Evolutionary conservation across 163 green algal species (phyloP), one percentile per base, ranked within the genome.

Genomic region (Scenedesmus sp.): DNA sequence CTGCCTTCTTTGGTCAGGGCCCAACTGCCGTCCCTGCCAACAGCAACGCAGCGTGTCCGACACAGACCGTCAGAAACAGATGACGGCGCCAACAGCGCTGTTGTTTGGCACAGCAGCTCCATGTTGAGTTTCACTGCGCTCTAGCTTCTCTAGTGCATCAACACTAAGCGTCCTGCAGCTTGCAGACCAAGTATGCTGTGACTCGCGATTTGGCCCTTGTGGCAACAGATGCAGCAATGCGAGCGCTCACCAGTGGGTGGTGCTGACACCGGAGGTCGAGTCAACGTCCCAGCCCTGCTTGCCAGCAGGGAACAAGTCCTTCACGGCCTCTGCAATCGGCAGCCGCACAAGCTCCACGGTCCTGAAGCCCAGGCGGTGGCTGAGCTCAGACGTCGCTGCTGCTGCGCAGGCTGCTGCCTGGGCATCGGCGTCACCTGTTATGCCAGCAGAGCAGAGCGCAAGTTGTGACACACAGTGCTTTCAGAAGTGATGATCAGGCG

Each of bases 311-410:
- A 81, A 79, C 1, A 65, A 4, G 0, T 85, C 92, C 42, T 73
- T 42, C 3, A 92, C 76, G 0, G 87, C 76, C 24, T 86, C 24
- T 10, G 49, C 18, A 53, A 95, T 73, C 16, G 92, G 76, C 20
- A 95, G 43, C 22, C 81, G 85, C 70, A 95, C 90, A 20, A 97
- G 82, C 81, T 94, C 90, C 24, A 95, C 84, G 0, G 81, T 88
- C 35, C 94, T 87, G 49, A 97, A 87, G 40, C 95, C 95, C 0
- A 96, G 73, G 42, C 89, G 91, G 12, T 91, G 82, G 20, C 22
- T 20, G 40, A 93, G 72, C 65, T 76, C 30, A 20, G 65, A 76
- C 0, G 30, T 76, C 3, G 65, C 65, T 40, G 65, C 65, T 76
- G 65, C 26, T 76, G 65, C 65, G 24, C 65, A 76, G 30, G 65